phyloP scores from a whole-genome alignment of 768 basidiomycete species.

The Dacryopinax primogenitus region DNA sequence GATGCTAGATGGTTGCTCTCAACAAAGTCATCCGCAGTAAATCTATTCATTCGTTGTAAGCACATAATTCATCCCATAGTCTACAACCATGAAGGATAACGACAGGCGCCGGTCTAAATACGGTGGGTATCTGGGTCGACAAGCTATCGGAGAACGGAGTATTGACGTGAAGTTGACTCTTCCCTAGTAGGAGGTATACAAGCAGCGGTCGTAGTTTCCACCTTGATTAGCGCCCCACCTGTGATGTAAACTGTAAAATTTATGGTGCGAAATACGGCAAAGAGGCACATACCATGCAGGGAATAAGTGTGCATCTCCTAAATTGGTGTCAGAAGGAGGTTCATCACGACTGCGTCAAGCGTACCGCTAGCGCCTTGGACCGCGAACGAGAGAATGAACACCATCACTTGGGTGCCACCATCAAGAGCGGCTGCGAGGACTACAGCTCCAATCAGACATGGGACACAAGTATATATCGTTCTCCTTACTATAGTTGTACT shows the following conservation, averaged over 20 bases:
- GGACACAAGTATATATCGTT: conserved; percentile 40
- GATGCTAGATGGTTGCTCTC: no score
- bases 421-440: conserved; percentile 52
- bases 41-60: no score
- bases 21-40: no score
- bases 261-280: background rate
- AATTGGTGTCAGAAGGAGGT: background rate
- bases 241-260: background rate
- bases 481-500: conserved; percentile 23
- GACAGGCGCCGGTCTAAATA: no score
- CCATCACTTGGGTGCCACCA: conserved; percentile 50
- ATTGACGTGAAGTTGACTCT: no score
- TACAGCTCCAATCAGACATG: conserved; percentile 36
- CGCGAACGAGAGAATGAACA: conserved; percentile 50
- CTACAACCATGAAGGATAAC: no score
- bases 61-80: no score
- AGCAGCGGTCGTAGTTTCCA: conserved; percentile 29
- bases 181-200: conserved; percentile 9
- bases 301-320: conserved; percentile 37
- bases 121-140: no score
- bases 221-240: conserved; percentile 43
- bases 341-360: conserved; percentile 9
- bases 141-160: no score
- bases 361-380: conserved; percentile 36
- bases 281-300: conserved; percentile 31